Conservation (phyloP, 73 alveolate genomes). For the Symbiodinium natans region DNA sequence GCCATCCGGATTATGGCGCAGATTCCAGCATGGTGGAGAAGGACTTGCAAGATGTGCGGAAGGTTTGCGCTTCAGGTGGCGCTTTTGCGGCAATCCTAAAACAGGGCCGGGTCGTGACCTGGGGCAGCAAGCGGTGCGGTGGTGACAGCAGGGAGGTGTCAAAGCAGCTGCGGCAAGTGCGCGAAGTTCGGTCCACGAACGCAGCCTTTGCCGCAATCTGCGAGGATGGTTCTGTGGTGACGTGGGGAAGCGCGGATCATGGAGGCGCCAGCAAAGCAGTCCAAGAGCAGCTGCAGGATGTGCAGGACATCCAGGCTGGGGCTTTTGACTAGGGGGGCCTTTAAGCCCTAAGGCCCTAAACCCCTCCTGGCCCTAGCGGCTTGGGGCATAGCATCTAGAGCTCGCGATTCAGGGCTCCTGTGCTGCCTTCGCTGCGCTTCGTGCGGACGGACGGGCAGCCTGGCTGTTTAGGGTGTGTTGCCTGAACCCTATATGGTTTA, state of each 20-base stretch:
- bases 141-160: background rate
- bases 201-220: conserved; percentile 3
- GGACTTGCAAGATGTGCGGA: background rate
- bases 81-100: conserved; percentile 8
- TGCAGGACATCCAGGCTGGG: background rate
- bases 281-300: background rate
- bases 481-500: background rate
- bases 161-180: background rate
- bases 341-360: no score
- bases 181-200: background rate
- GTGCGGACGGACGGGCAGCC: background rate
- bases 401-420: background rate
- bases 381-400: no score
- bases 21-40: conserved; percentile 11
- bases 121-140: conserved; percentile 10
- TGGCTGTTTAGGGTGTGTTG: background rate
- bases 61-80: background rate
- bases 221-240: background rate
- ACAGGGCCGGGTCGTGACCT: background rate
- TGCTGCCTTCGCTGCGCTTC: background rate
- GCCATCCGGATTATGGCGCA: background rate
- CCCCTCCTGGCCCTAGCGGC: no score
- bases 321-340: no score
- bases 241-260: conserved; percentile 2
- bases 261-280: background rate